Percentiles rank a stretch among this genome's conserved stretches.
Evolutionary conservation across 352 stramenopile genomes (phyloP).

Genomic region (Pythium brassicae): DNA sequence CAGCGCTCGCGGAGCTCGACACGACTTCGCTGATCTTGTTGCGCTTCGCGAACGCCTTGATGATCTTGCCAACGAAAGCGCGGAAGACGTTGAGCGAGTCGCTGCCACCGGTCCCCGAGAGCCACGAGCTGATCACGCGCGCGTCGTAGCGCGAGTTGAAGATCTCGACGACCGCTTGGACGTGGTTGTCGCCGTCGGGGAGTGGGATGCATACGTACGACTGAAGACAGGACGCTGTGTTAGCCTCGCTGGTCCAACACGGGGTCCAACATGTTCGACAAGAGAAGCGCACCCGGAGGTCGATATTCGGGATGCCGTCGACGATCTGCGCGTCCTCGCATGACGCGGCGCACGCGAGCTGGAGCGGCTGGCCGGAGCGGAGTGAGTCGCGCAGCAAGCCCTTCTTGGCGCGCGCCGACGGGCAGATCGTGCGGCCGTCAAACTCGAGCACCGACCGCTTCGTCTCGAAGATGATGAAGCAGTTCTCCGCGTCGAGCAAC

Average conservation of each 20-base stretch:
- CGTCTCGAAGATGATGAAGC: constrained; percentile 53
- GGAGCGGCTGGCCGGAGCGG: constrained; percentile 30
- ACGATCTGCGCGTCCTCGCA: constrained; percentile 19
- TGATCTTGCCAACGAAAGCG: constrained; percentile 50
- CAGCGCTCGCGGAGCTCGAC: constrained; percentile 5
- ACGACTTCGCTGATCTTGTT: constrained; percentile 26
- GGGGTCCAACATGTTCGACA: no score
- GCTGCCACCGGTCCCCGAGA: constrained; percentile 20
- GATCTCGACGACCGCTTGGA: constrained; percentile 61
- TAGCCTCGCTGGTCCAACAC: not conserved
- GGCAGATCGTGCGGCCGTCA: constrained; percentile 44
- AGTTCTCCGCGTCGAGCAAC: constrained; percentile 59
- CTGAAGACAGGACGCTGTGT: constrained; percentile 5
- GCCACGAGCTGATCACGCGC: constrained; percentile 35
- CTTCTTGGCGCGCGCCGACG: constrained; percentile 24
- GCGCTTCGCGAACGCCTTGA: constrained; percentile 41
- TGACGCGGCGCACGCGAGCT: constrained; percentile 19
- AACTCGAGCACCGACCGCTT: constrained; percentile 55
- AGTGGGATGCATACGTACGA: constrained; percentile 74
- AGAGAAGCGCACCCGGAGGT: constrained; percentile 32
- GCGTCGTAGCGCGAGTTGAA: constrained; percentile 59
- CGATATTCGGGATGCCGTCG: constrained; percentile 25
- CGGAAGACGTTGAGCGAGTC: constrained; percentile 59
- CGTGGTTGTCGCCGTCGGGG: constrained; percentile 38
- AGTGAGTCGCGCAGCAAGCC: constrained; percentile 21